A percentile compares a stretch with the other conserved stretches of the same genome.
phyloP scores from a whole-genome alignment of 441 rosid species.

The Hypseocharis bilobata region DNA sequence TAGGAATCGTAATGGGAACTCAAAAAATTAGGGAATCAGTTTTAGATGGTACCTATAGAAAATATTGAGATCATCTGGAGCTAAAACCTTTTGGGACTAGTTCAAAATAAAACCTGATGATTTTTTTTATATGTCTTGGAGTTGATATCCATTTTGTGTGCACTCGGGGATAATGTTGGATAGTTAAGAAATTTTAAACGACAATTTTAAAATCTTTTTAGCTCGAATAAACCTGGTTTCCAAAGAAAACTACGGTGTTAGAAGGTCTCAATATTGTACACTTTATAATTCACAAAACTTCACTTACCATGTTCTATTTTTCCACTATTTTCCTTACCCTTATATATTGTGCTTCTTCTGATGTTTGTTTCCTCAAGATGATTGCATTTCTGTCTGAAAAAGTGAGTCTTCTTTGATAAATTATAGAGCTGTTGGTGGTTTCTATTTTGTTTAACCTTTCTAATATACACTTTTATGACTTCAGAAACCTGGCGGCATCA shows the following conservation, averaged over 20 bases:
- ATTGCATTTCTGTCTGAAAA: neutral
- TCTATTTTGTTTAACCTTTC: conserved; percentile 10
- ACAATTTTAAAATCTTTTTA: neutral
- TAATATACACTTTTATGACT: conserved; percentile 29
- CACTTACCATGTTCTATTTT: neutral
- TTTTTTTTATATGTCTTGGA: neutral
- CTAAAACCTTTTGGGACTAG: neutral
- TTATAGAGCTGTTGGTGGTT: conserved; percentile 2
- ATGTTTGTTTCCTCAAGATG: neutral
- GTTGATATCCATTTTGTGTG: neutral
- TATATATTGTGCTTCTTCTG: neutral
- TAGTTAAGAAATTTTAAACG: neutral
- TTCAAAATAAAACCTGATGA: neutral
- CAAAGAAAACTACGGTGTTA: neutral
- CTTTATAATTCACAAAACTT: neutral
- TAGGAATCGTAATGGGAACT: too few species aligned
- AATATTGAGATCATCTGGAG: neutral
- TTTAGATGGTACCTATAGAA: too few species aligned
- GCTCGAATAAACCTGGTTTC: neutral
- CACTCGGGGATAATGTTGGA: neutral
- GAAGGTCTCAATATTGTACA: neutral
- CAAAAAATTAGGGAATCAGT: too few species aligned
- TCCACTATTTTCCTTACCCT: neutral
- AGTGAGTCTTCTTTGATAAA: conserved; percentile 7
- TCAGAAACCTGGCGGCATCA: conserved; percentile 97